Base-by-base conservation (phyloP, 2,329 filamentous ascomycete genomes). In the Escovopsis weberi region DNA sequence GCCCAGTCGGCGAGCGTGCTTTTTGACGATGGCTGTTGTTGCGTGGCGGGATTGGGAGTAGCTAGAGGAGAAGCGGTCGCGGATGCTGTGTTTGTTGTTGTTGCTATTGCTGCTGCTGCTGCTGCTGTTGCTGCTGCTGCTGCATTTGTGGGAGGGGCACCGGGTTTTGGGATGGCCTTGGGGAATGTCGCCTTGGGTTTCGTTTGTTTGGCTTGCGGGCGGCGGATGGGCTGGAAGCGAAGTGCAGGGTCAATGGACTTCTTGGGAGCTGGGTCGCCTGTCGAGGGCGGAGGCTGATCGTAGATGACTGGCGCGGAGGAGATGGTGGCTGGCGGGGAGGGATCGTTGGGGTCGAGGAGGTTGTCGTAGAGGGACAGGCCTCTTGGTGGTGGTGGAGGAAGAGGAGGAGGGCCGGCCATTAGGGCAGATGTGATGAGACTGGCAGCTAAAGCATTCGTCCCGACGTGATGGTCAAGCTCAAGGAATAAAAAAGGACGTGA, bases 171-270 rank as follows among this genome's bases (percentile, higher is more conserved):
- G 7, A 60, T 56, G 10, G 58, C 48, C 46, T 73, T 75, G 38
- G 69, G 64, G 43, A 83, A 73, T 42, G 68, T 61, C 6, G 74
- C 63, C 56, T 87, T 89, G 33, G 72, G 60, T 57, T 68, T 78
- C 63, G 56, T 59, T 55, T 61, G 74, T 56, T 65, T 81, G 52
- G 59, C 51, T 54, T 86, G 78, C 23, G 85, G 84, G 47, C 85
- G 76, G 55, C 84, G 84, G 50, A 87, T 87, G 41, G 86, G 86
- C 59, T 93, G 85, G 66, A 94, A 94, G 60, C 82, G 82, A 48
- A 93, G 70, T 55, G 83, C 77, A 60, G 68, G 59, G 42, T 73
- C 68, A 38, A 67, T 50, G 12, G 63, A 67, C 61, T 83, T 85
- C 60, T 80, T 87, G 46, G 72, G 67, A 2, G 50, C 28, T 10